Evolutionary conservation across 2,329 filamentous ascomycete species (phyloP).

Genomic region (Verticillium tricorpus): DNA sequence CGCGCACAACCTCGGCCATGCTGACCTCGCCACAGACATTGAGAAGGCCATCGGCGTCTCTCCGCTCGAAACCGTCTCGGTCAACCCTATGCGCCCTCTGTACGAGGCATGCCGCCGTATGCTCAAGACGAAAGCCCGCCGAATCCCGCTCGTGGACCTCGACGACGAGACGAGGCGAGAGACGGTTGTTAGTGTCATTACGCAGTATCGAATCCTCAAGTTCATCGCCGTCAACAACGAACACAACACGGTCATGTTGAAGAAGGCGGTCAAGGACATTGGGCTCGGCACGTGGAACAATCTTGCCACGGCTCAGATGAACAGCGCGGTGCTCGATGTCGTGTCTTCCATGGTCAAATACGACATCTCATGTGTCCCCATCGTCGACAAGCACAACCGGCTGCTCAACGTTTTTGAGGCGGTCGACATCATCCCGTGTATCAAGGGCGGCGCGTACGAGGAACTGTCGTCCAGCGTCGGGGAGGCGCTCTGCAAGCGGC

Average conservation of each 20-base stretch:
- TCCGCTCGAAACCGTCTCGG: conserved; percentile 92
- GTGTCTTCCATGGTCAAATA: conserved; percentile 89
- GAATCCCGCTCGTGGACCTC: conserved; percentile 88
- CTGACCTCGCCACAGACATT: conserved; percentile 59
- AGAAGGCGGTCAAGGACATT: conserved; percentile 81
- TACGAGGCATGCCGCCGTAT: conserved; percentile 95
- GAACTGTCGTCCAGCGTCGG: conserved; percentile 83
- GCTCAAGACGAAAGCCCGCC: conserved; percentile 86
- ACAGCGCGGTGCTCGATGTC: conserved; percentile 86
- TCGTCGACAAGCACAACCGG: conserved; percentile 71
- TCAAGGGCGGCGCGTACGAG: conserved; percentile 90
- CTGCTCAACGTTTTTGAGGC: conserved; percentile 97
- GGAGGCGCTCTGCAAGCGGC: conserved; percentile 80
- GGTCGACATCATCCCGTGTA: conserved; percentile 92
- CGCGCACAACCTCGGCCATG: background rate
- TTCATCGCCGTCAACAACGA: conserved; percentile 94
- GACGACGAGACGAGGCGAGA: conserved; percentile 91
- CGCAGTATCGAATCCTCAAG: conserved; percentile 96
- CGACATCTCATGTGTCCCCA: conserved; percentile 92
- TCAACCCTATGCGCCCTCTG: conserved; percentile 82
- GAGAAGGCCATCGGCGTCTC: conserved; percentile 89
- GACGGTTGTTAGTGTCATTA: conserved; percentile 94
- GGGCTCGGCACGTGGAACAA: conserved; percentile 79
- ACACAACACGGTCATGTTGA: conserved; percentile 80
- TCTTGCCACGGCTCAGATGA: conserved; percentile 80